Evolutionary conservation across 495 filamentous ascomycete species (phyloP).

Genomic region (Neurospora sp.): DNA sequence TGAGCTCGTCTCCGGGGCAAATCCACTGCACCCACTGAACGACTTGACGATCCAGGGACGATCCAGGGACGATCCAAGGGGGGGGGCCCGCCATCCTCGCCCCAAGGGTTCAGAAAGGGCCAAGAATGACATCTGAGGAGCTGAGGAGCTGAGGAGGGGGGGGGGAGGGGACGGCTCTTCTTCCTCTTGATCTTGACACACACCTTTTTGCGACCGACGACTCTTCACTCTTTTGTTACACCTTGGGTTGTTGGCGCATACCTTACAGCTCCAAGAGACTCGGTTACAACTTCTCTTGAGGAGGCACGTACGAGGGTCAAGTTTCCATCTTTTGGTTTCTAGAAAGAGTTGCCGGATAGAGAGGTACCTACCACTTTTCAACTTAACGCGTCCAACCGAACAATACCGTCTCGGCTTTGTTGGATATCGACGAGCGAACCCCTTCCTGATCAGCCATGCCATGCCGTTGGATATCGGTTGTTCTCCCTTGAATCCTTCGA

Average conservation of each 20-base stretch:
- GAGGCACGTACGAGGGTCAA: no score
- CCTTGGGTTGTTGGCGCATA: background rate
- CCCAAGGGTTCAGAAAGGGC: background rate
- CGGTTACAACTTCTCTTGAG: no score
- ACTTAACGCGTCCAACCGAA: background rate
- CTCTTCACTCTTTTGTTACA: background rate
- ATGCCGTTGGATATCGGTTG: background rate
- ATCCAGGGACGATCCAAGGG: background rate
- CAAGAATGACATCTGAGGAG: background rate
- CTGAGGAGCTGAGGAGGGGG: no score
- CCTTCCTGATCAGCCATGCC: background rate
- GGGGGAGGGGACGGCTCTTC: background rate
- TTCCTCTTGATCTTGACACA: background rate
- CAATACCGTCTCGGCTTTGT: background rate
- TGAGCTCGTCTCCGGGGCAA: background rate
- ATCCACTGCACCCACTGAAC: background rate
- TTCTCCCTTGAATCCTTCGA: background rate
- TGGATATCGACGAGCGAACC: background rate
- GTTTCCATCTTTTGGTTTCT: no score
- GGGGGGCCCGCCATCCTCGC: background rate
- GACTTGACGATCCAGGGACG: background rate
- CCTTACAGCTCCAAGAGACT: no score
- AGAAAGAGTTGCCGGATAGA: no score
- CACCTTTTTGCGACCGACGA: background rate
- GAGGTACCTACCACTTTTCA: no score